Evolutionary conservation across 257 asterid genomes (phyloP), one percentile per base, ranked within the genome.

Genomic region (Salvia miltiorrhiza): DNA sequence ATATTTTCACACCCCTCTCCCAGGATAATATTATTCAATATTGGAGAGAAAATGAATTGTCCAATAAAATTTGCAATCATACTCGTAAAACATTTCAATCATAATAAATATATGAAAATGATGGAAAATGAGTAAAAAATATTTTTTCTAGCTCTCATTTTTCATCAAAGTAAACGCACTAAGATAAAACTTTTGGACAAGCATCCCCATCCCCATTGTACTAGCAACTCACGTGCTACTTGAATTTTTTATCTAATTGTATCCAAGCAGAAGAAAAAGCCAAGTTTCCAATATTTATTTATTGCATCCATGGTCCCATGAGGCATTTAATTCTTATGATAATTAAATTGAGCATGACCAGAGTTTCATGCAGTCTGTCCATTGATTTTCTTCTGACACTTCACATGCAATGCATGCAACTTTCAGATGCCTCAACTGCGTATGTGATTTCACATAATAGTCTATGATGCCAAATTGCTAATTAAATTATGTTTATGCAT

Each of bases 361-460:
- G 58, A 52, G 0, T 52, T 21, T 21, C 16, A 47, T 47, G 11
- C 8, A 44, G 52, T 16, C 7, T 30, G 58, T 23, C 58, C 40
- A 55, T 26, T 55, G 62, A 52, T 52, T 52, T 52, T n/a, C n/a
- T 55, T 55, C 62, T 57, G 63, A 60, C 66, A 60, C 48, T 60
- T 60, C 66, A 60, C 66, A 37, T 60, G 49, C 49, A 37, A 35
- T 16, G 3, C 30, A 2, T 30, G 35, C 35, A 26, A 26, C 3
- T 1, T 26, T n/a, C n/a, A n/a, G n/a, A n/a, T n/a, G n/a, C n/a
- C n/a, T n/a, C n/a, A n/a, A n/a, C n/a, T n/a, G n/a, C n/a, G n/a
- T n/a, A 26, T 26, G 4, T 26, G 1, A 26, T 26, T 26, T 4
- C 1, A 26, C 35, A 30, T 30, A 30, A 30, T 30, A 30, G 6